These are phyloP conservation scores for Sporothrix globosa DNA, from an alignment of 2,329 filamentous ascomycete genomes.

Conservation along the genomic window DNA sequence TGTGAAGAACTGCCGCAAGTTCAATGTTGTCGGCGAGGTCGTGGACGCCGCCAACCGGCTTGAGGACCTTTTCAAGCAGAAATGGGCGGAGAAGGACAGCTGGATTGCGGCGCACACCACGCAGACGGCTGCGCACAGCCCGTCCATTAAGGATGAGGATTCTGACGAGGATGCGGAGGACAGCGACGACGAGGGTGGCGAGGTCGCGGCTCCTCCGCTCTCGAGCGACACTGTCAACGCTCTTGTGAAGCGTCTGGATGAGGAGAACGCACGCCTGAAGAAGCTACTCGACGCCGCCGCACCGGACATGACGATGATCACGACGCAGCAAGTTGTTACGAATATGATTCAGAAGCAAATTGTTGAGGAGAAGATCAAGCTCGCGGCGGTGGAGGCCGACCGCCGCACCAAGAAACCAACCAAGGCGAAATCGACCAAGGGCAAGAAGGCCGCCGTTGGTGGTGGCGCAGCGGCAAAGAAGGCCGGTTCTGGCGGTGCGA, in stretches of 20 bases:
- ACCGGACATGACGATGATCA: slow-evolving; percentile 57
- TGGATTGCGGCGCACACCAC: slow-evolving; percentile 72
- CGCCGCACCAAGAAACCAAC: slow-evolving; percentile 61
- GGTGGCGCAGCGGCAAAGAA: slow-evolving; percentile 35
- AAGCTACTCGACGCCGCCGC: slow-evolving; percentile 55
- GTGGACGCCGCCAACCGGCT: slow-evolving; percentile 66
- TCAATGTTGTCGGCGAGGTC: slow-evolving; percentile 61
- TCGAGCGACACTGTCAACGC: slow-evolving; percentile 56
- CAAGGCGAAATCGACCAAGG: slow-evolving; percentile 61
- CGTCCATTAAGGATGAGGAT: slow-evolving; percentile 67
- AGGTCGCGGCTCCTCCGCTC: slow-evolving; percentile 50
- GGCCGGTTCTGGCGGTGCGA: slow-evolving; percentile 43
- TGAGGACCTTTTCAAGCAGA: slow-evolving; percentile 71
- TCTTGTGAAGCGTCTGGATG: slow-evolving; percentile 55
- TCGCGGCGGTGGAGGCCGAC: slow-evolving; percentile 56
- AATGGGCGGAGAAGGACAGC: slow-evolving; percentile 77
- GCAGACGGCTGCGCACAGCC: slow-evolving; percentile 22
- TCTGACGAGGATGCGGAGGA: slow-evolving; percentile 70
- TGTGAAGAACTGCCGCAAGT: slow-evolving; percentile 86
- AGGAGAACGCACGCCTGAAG: slow-evolving; percentile 63
- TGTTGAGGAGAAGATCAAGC: slow-evolving; percentile 69
- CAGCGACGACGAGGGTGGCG: slow-evolving; percentile 64
- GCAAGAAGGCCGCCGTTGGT: slow-evolving; percentile 46
- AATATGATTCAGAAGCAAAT: slow-evolving; percentile 71
- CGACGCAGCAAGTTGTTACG: slow-evolving; percentile 64